A percentile compares a stretch with the other conserved stretches of the same genome.
These are phyloP conservation scores for Teunomyces tritomae DNA, from an alignment of 805 yeast species.

Conservation along the genomic window DNA sequence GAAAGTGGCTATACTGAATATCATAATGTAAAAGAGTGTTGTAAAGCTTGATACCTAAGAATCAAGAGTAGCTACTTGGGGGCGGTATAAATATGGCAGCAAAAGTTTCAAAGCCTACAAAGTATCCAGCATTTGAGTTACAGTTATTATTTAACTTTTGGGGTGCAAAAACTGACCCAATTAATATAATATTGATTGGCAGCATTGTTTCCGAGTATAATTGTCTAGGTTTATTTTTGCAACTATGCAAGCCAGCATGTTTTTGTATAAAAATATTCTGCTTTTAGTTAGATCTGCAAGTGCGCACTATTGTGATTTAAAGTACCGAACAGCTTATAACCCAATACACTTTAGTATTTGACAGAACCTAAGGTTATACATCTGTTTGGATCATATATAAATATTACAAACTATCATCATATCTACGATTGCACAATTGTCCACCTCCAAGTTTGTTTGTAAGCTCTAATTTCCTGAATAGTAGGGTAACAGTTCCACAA, in stretches of 20 bases:
- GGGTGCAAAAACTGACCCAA: not conserved
- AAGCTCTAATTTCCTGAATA: not conserved
- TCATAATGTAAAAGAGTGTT: slow-evolving; percentile 5
- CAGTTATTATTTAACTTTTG: slow-evolving; percentile 1
- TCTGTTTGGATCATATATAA: too few species aligned
- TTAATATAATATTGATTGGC: not conserved
- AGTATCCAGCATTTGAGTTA: not conserved
- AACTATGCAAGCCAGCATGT: not conserved
- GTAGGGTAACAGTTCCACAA: not conserved
- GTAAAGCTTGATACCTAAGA: not conserved
- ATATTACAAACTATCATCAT: not conserved
- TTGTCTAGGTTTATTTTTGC: not conserved
- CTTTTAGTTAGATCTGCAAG: not conserved
- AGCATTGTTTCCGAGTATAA: not conserved
- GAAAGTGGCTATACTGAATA: slow-evolving; percentile 10
- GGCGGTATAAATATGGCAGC: not conserved
- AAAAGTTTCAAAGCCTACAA: not conserved
- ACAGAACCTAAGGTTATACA: too few species aligned
- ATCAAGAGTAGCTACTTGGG: not conserved
- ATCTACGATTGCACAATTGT: not conserved
- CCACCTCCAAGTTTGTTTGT: not conserved
- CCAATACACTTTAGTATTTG: not conserved
- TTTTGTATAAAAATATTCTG: not conserved
- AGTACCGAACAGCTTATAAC: not conserved
- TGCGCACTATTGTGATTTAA: not conserved